Conservation (phyloP, 345 rosid genomes). For the Euphorbia peplus region DNA sequence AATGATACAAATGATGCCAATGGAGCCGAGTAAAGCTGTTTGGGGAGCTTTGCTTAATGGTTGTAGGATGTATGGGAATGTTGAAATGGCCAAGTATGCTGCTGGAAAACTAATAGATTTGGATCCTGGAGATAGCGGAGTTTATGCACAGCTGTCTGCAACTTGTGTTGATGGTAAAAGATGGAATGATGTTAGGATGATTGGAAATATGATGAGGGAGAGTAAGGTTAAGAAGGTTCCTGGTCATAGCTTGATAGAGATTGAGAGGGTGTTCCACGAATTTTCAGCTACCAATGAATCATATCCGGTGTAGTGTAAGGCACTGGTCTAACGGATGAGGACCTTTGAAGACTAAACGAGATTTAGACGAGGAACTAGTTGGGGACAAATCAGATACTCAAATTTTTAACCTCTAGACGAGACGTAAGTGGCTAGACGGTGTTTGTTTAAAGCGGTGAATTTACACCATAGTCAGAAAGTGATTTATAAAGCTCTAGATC, state of each 20-base stretch:
- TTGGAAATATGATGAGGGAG: conserved; percentile 37
- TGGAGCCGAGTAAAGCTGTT: conserved; percentile 34
- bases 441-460: too few species aligned
- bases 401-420: too few species aligned
- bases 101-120: conserved; percentile 26
- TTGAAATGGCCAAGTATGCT: conserved; percentile 33
- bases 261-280: conserved; percentile 34
- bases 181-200: conserved; percentile 33
- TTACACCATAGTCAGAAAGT: conserved; percentile 20
- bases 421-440: too few species aligned
- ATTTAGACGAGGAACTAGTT: too few species aligned
- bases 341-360: too few species aligned
- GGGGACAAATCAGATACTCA: too few species aligned
- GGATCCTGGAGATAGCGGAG: conserved; percentile 42
- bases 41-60: conserved; percentile 46
- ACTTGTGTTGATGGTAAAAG: conserved; percentile 26
- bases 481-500: conserved; percentile 22
- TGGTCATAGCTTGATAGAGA: conserved; percentile 40
- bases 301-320: too few species aligned
- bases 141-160: conserved; percentile 30
- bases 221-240: conserved; percentile 36
- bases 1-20: conserved; percentile 32
- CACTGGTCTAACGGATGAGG: too few species aligned
- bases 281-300: conserved; percentile 37
- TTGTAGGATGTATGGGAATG: conserved; percentile 35